Evolutionary conservation across 2,329 filamentous ascomycete genomes (phyloP).

Genomic region (Fusarium secorum): DNA sequence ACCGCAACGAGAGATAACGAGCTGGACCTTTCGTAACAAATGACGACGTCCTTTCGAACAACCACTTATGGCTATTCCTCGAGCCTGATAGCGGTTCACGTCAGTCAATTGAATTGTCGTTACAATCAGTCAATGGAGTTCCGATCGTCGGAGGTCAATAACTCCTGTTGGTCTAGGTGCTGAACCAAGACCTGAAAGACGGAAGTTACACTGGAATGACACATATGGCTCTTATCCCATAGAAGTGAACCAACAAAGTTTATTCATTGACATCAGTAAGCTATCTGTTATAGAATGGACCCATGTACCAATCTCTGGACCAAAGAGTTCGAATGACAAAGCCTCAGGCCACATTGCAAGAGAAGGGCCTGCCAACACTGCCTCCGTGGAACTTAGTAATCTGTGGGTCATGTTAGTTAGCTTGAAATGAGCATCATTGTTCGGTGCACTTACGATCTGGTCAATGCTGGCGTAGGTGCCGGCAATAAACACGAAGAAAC

Average conservation of each 20-base stretch:
- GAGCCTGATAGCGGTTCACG: accelerated
- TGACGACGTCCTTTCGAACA: accelerated
- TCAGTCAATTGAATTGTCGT: accelerated
- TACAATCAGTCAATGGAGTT: accelerated
- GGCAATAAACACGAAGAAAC: constrained; percentile 42
- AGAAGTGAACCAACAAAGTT: accelerated
- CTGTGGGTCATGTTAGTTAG: constrained; percentile 10
- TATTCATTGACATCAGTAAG: not conserved
- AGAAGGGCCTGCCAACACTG: constrained; percentile 38
- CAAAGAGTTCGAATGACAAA: too few species aligned
- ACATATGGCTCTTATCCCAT: not conserved
- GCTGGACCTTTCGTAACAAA: not conserved
- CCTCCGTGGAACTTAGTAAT: constrained; percentile 33
- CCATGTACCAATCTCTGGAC: accelerated
- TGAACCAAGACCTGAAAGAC: not conserved
- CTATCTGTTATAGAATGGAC: not conserved
- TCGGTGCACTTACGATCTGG: constrained; percentile 39
- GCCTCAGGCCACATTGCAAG: constrained; percentile 12
- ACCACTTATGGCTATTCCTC: accelerated
- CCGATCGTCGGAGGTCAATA: not conserved
- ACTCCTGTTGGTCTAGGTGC: not conserved
- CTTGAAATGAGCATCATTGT: accelerated
- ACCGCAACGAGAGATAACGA: not conserved
- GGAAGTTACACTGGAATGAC: not conserved
- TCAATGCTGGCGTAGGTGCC: constrained; percentile 44